Base-by-base conservation (phyloP, 2,329 filamentous ascomycete species). In the Calonectria multiphialidica region DNA sequence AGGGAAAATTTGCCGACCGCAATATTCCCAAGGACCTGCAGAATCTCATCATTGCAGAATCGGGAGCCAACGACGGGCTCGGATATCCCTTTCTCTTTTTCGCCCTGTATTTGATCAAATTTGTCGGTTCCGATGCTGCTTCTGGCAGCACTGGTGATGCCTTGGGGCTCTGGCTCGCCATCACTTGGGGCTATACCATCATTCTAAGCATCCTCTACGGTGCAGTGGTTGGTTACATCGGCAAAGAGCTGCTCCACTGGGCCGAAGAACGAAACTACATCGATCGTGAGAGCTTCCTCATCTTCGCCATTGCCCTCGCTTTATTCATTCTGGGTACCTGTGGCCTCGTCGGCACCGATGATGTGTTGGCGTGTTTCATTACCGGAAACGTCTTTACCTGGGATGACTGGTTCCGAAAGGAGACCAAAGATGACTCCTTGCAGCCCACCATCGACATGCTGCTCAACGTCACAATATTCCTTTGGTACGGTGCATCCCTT, bases 371-470 rank as follows among this genome's bases (percentile, higher is more conserved):
- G 1, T 98, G 95, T 84, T 98, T 98, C 81, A 93, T 98, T 77
- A 96, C 96, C 2, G 96, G 96, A 1, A 98, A 98, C 79, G 91
- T 90, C 1, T 98, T 98, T 77, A 98, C 95, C 0, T 96, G 95
- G 92, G 95, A 98, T 81, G 95, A 98, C 83, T 97, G 95, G 95
- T 98, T 98, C 83, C 93, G 96, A 0, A 86, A 96, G 1, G 94
- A 97, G 82, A 98, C 96, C 0, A 86, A 93, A 77, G 96, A 98
- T 76, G 96, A 98, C 79, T 96, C 94, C 2, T 88, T 98, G n/a
- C 95, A 98, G 81, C 95, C 95, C 0, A 98, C 95, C 0, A 94
- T 98, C 53, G 95, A 98, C 81, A 98, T 98, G 95, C 88, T 98
- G 2, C 92, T 98, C 69, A 98, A 98, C 80, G 91, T 97, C 5